Percentiles rank a stretch among this genome's conserved stretches.
Evolutionary conservation across 495 filamentous ascomycete species (phyloP).

Genomic region (Tuber indicum): DNA sequence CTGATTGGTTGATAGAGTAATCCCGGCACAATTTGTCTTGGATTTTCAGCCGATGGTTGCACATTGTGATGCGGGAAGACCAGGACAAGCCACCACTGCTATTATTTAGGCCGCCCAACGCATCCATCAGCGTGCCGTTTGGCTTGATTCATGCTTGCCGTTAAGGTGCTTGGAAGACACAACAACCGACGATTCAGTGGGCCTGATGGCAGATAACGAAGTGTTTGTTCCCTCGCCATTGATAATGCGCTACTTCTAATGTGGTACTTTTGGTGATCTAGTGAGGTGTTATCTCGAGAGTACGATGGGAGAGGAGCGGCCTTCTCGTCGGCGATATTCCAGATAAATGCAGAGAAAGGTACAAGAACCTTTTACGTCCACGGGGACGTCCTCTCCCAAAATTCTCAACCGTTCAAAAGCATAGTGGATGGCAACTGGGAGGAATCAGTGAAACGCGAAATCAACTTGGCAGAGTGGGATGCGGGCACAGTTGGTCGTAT

Average conservation of each 20-base stretch:
- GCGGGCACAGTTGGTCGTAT: slow-evolving; percentile 75
- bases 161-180: neutral
- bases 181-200: neutral
- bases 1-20: neutral
- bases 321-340: neutral
- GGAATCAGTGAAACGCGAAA: slow-evolving; percentile 48
- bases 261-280: neutral
- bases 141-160: neutral
- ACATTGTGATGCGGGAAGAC: neutral
- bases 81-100: neutral
- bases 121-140: neutral
- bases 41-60: neutral
- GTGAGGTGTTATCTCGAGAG: neutral
- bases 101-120: neutral
- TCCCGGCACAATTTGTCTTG: neutral
- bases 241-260: neutral
- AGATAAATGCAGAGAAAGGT: neutral
- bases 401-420: slow-evolving; percentile 16
- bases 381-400: slow-evolving; percentile 14
- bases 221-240: neutral
- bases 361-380: slow-evolving; percentile 20
- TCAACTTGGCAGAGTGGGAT: slow-evolving; percentile 64
- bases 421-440: slow-evolving; percentile 9
- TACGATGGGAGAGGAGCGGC: neutral
- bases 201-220: neutral